phyloP scores from a whole-genome alignment of 129 eudicot species.

The Tanacetum coccineum region DNA sequence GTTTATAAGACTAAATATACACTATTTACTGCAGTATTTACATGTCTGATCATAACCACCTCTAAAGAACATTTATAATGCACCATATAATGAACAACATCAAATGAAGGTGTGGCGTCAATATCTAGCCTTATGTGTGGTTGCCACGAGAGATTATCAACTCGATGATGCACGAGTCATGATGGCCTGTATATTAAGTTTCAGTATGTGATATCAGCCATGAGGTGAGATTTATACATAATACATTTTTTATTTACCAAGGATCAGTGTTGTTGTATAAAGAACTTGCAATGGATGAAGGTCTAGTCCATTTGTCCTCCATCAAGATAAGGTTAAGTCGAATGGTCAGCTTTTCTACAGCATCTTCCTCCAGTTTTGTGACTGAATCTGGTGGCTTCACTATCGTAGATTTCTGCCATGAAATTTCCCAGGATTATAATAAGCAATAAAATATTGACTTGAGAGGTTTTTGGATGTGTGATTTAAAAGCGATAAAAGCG shows the following conservation, averaged over 20 bases:
- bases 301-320: constrained; percentile 72
- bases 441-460: constrained; percentile 8
- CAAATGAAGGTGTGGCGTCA: background rate
- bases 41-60: constrained; percentile 6
- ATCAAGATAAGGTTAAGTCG: constrained; percentile 75
- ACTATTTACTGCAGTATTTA: constrained; percentile 1
- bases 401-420: constrained; percentile 31
- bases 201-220: background rate
- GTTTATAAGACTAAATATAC: constrained; percentile 17
- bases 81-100: background rate
- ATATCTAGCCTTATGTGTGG: background rate
- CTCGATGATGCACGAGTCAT: background rate
- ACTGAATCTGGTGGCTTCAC: constrained; percentile 30
- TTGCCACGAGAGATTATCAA: constrained; percentile 4
- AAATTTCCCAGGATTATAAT: background rate
- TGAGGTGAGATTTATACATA: background rate
- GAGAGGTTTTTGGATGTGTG: background rate
- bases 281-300: constrained; percentile 41
- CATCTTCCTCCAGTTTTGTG: constrained; percentile 51
- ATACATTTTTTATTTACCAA: constrained; percentile 39
- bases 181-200: constrained; percentile 2
- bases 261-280: constrained; percentile 73
- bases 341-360: constrained; percentile 56
- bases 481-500: background rate
- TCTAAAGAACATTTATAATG: background rate